Percentiles rank a stretch among this genome's conserved stretches.
Evolutionary conservation across 2,329 filamentous ascomycete species (phyloP).

Genomic region (Aureobasidium sp.): DNA sequence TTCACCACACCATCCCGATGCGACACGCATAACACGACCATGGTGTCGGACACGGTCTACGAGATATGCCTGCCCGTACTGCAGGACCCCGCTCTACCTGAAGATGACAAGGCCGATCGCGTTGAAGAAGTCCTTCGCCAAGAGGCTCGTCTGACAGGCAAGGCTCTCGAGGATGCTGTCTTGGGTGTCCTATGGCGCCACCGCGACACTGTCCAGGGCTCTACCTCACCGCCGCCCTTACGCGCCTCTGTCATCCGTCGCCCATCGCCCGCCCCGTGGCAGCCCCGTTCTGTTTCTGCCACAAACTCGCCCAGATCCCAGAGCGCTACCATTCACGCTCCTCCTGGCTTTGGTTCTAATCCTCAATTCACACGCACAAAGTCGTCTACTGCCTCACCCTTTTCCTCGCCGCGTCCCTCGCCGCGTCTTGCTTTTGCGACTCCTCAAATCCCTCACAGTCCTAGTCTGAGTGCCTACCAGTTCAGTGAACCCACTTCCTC

Average conservation of each 20-base stretch:
- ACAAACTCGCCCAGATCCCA: slow-evolving; percentile 77
- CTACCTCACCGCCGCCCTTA: slow-evolving; percentile 71
- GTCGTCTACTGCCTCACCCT: slow-evolving; percentile 75
- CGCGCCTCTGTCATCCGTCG: slow-evolving; percentile 85
- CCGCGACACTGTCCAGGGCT: slow-evolving; percentile 53
- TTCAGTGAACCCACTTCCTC: slow-evolving; percentile 79
- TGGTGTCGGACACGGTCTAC: slow-evolving; percentile 91
- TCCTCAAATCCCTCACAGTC: slow-evolving; percentile 86
- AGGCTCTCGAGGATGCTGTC: slow-evolving; percentile 79
- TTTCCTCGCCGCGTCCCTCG: slow-evolving; percentile 87
- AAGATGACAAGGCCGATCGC: slow-evolving; percentile 92
- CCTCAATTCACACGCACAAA: slow-evolving; percentile 70
- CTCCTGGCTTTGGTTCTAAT: slow-evolving; percentile 66
- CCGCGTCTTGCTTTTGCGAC: slow-evolving; percentile 85
- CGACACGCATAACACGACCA: slow-evolving; percentile 37
- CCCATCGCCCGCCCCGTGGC: slow-evolving; percentile 90
- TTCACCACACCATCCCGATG: background rate
- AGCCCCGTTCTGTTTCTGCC: slow-evolving; percentile 61
- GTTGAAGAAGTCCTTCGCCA: slow-evolving; percentile 78
- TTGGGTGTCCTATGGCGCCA: slow-evolving; percentile 86
- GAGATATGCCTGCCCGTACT: slow-evolving; percentile 85
- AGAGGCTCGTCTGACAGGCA: slow-evolving; percentile 61
- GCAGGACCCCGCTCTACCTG: slow-evolving; percentile 72
- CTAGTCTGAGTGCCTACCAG: slow-evolving; percentile 89
- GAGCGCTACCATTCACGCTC: slow-evolving; percentile 73